Base-by-base conservation (phyloP, 2,329 filamentous ascomycete species). In the Stagonosporopsis vannaccii region DNA sequence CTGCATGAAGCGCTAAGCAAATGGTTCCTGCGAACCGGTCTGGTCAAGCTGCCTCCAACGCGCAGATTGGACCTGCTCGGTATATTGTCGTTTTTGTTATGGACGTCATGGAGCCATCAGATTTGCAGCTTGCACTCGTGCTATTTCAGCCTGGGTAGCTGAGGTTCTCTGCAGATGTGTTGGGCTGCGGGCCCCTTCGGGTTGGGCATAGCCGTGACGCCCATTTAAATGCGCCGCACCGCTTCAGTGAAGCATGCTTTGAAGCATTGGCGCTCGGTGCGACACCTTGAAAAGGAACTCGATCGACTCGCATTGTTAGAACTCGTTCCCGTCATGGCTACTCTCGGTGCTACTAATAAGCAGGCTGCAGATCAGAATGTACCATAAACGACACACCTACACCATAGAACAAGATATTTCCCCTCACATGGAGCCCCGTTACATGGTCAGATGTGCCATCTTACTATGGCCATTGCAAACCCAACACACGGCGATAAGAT, bases 131-230 rank as follows among this genome's bases (percentile, higher is more conserved):
- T 8, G 30, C 30, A n/a, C 6, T n/a, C 7, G 2, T n/a, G 4
- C 7, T 32, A 32, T 32, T 13, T 32, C 33, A 17, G 19, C n/a
- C n/a, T 36, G 33, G 11, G 8, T 12, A 32, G 25, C 9, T 28
- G n/a, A 43, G n/a, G 11, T 12, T 7, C 7, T 32, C 8, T 30
- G 19, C 7, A 45, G 6, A 22, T 13, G 7, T n/a, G 30, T 51
- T 51, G 53, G 48, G 53, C 37, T 17, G 42, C 42, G 25, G 43
- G 48, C 11, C 8, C 3, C 20, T 19, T 13, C 36, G 43, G 42
- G 48, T 56, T 51, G 53, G 53, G 48, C 53, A 33, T 25, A 39
- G 12, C 42, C 19, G 20, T 28, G 15, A 40, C 12, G 19, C 47
- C 35, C 26, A 41, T 47, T 36, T 26, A 35, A 23, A 33, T n/a